Conservation (phyloP, 768 basidiomycete species). For the Tricholoma bakamatsutake region DNA sequence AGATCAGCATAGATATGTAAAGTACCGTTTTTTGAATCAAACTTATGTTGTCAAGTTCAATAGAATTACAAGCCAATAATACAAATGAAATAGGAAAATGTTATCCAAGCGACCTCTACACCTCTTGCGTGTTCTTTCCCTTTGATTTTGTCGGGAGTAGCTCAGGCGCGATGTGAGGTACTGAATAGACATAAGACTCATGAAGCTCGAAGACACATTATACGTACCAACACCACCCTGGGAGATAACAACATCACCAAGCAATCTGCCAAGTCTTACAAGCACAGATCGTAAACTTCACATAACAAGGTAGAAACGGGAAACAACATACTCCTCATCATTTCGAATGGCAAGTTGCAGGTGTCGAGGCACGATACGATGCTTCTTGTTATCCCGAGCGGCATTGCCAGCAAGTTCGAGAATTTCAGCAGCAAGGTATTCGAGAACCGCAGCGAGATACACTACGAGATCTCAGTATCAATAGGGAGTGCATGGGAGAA, state of each 20-base stretch:
- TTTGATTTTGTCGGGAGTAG: slow-evolving; percentile 37
- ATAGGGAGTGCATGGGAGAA: not conserved
- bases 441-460: slow-evolving; percentile 79
- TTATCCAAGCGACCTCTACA: slow-evolving; percentile 10
- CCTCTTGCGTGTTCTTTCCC: slow-evolving; percentile 23
- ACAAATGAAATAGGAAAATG: slow-evolving; percentile 6
- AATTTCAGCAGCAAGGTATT: slow-evolving; percentile 82
- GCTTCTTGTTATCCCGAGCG: slow-evolving; percentile 70
- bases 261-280: slow-evolving; percentile 65
- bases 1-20: too few relatives aligned
- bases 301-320: not conserved
- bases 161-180: slow-evolving; percentile 33
- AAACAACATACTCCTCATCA: slow-evolving; percentile 55
- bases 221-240: slow-evolving; percentile 74
- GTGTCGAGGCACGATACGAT: slow-evolving; percentile 84
- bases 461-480: slow-evolving; percentile 36
- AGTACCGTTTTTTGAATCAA: too few relatives aligned
- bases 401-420: slow-evolving; percentile 81
- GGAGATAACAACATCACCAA: slow-evolving; percentile 83
- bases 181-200: slow-evolving; percentile 3
- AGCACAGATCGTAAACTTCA: not conserved
- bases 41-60: too few relatives aligned
- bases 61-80: slow-evolving; percentile 7
- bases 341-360: slow-evolving; percentile 82
- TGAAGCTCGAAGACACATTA: not conserved